Base-by-base conservation (phyloP, 2,329 filamentous ascomycete genomes). In the Aspergillus tanneri region DNA sequence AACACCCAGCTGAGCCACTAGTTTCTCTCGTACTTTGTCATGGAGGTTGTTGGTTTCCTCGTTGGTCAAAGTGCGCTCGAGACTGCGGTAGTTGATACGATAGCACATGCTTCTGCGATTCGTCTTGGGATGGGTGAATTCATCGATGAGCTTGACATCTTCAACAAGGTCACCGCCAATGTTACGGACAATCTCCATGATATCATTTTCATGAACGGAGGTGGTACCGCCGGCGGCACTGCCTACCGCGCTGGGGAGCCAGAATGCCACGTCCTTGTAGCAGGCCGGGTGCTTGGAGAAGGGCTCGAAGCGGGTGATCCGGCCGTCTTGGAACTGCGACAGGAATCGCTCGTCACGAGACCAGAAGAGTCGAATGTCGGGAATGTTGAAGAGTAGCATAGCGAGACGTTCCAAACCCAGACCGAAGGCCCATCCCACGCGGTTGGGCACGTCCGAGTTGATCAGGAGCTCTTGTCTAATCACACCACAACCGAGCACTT, bases 321-420 rank as follows among this genome's bases (percentile, higher is more conserved):
- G 65, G 24, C 76, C 70, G 34, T 71, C 66, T 27, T 70, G 68
- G 70, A 99, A 99, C 70, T 99, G 93, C 9, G 75, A 77, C n/a
- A 95, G 73, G 72, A 99, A 99, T 7, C 93, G 83, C 60, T 79
- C 65, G 67, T 99, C 93, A 46, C 78, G 76, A 24, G 88, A 95
- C 93, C 93, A 99, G 75, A 99, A 97, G 4, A 97, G 83, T 10
- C 93, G 86, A 59, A 99, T 99, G 65, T 99, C 93, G 0, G 91
- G 90, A 50, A 99, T 95, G 50, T 88, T 86, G 76, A 96, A 99
- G 19, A 99, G 82, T 27, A 99, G 81, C 93, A 99, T 99, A 52
- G 93, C 92, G 54, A 99, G 92, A 52, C 93, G 84, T 70, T 99
- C 93, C 22, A 99, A 80, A 2, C 93, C 93, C 14, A 97, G 78